phyloP scores from a whole-genome alignment of 2,329 filamentous ascomycete genomes.

The Hypocreales sp. region DNA sequence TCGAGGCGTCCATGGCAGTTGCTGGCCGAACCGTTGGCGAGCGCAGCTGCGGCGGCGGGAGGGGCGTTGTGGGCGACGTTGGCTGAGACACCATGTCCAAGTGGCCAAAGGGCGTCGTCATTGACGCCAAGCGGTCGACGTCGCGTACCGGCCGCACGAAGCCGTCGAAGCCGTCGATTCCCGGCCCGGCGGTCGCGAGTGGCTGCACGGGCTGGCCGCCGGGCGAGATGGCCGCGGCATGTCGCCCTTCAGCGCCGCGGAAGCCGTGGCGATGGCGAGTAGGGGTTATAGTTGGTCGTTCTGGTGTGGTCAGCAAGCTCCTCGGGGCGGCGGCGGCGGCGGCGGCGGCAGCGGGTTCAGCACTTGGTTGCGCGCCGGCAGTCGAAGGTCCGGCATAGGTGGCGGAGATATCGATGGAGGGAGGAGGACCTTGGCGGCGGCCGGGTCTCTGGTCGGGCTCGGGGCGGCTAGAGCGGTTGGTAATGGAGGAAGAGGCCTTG shows the following conservation, averaged over 20 bases:
- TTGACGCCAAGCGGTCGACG: conserved; percentile 68
- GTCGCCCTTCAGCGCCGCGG: conserved; percentile 34
- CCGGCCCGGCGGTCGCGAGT: conserved; percentile 48
- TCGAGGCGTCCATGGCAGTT: conserved; percentile 34
- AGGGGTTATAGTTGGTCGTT: conserved; percentile 7
- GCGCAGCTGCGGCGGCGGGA: conserved; percentile 46
- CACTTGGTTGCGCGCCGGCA: conserved; percentile 9
- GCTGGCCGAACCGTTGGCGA: conserved; percentile 39
- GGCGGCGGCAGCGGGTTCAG: conserved; percentile 8
- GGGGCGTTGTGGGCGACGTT: conserved; percentile 75
- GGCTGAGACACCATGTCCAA: conserved; percentile 71
- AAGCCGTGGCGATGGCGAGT: conserved; percentile 34
- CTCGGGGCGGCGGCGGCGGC: conserved; percentile 4
- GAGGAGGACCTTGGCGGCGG: conserved; percentile 68
- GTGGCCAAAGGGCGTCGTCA: conserved; percentile 54
- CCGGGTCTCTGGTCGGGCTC: conserved; percentile 45
- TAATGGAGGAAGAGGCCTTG: conserved; percentile 34
- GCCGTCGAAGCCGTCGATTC: conserved; percentile 53
- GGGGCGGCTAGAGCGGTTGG: conserved; percentile 34
- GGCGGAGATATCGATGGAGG: conserved; percentile 42
- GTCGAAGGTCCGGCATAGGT: conserved; percentile 23
- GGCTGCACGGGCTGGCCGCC: conserved; percentile 40
- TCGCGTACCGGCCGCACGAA: conserved; percentile 74
- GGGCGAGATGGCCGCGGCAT: conserved; percentile 30
- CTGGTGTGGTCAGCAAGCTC: conserved; percentile 4